Conservation (phyloP, 176 grass and related monocot genomes). For the Phoenix roebelenii region DNA sequence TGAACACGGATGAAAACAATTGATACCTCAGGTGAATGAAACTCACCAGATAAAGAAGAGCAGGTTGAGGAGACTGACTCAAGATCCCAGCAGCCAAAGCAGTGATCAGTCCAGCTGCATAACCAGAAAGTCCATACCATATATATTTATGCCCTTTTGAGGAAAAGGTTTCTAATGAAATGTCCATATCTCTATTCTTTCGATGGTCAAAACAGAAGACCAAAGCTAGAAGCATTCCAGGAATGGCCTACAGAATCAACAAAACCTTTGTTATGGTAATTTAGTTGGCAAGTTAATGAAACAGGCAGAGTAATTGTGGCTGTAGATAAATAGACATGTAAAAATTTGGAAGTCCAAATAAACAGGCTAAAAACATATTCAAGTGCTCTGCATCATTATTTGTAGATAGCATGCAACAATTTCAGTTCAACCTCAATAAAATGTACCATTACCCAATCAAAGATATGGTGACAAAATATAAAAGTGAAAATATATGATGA, state of each 20-base stretch:
- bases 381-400: no score
- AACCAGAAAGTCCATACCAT: slow-evolving; percentile 74
- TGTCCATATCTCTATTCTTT: slow-evolving; percentile 54
- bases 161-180: slow-evolving; percentile 23
- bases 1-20: no score
- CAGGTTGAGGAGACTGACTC: slow-evolving; percentile 89
- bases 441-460: no score
- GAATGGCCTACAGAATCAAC: slow-evolving; percentile 59
- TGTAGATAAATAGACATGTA: no score
- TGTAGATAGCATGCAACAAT: no score
- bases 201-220: slow-evolving; percentile 75
- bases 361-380: no score
- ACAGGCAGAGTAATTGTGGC: no score
- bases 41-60: slow-evolving; percentile 90
- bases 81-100: slow-evolving; percentile 84
- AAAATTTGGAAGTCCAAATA: no score
- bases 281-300: no score
- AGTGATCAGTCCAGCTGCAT: slow-evolving; percentile 68
- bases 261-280: not conserved
- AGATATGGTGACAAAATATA: no score
- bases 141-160: slow-evolving; percentile 51
- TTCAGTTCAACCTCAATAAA: no score
- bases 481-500: no score
- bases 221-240: slow-evolving; percentile 87
- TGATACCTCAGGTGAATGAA: not conserved